Base-by-base conservation (phyloP, 805 yeast species). In the Kodamaea jinghongensis region DNA sequence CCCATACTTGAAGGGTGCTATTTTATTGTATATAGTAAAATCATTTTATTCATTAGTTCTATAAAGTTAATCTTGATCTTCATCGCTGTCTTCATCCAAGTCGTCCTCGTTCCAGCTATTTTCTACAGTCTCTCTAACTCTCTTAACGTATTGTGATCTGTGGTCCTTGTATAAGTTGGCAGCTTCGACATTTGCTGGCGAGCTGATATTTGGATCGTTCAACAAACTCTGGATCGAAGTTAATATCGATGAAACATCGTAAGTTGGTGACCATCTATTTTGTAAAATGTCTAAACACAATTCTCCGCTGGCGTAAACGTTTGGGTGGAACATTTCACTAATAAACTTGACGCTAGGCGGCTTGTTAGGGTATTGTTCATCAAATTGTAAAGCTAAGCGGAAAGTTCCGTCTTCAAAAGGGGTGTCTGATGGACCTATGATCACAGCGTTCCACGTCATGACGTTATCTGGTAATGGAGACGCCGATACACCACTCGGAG, bases 391-490 rank as follows among this genome's bases (percentile, higher is more conserved):
- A 39, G 81, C 74, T 45, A 93, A 71, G 43, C 95, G 76, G 64
- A 93, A 93, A 0, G 98, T 93, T 10, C 99, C 99, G 58, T 93
- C 99, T 61, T 93, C 99, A 58, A 88, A 93, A 3, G 99, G 98
- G 0, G 99, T 93, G 48, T 89, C 97, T 17, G 91, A 82, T 1
- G 99, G 99, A 0, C 99, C 99, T 42, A 93, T 90, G 46, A 93
- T 93, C 43, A 93, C 96, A 0, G 97, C 99, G 62, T 93, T 93
- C 65, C 99, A 93, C 27, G 86, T 78, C 96, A 93, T 89, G 37
- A 93, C 97, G 55, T 93, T 93, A 59, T 93, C 98, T 4, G 98
- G 89, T 38, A 91, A 75, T 4, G 99, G 99, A 4, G 96, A 86
- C 0, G 99, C 99, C 4, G 96, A 86, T 8, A 93, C 96, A 11